These are phyloP conservation scores for Ophioceras dolichostomum DNA, from an alignment of 2,329 filamentous ascomycete genomes.

Conservation along the genomic window DNA sequence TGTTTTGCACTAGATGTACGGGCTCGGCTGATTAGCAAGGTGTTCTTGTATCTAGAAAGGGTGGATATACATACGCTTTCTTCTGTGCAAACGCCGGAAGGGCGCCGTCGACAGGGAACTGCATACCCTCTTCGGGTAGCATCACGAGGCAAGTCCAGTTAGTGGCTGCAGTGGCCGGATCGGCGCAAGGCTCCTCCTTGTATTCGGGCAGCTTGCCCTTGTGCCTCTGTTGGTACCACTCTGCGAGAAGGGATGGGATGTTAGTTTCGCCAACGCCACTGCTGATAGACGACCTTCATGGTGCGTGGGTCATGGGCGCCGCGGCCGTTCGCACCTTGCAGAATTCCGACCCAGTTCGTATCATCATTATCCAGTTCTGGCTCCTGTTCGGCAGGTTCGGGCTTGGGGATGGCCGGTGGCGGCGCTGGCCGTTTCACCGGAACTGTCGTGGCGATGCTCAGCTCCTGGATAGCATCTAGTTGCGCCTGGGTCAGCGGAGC, in stretches of 20 bases:
- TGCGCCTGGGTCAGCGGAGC: constrained; percentile 25
- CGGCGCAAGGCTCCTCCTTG: constrained; percentile 7
- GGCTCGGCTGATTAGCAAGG: no score
- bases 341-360: constrained; percentile 25
- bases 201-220: constrained; percentile 10
- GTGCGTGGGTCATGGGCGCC: background rate
- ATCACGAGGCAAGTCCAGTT: constrained; percentile 14
- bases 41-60: no score
- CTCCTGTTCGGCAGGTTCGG: no score
- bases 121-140: constrained; percentile 12
- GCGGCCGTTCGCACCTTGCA: constrained; percentile 18
- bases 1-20: no score
- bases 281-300: no score
- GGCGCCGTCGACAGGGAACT: constrained; percentile 12
- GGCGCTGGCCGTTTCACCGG: no score
- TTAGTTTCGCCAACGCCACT: no score
- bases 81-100: constrained; percentile 29
- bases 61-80: constrained; percentile 27
- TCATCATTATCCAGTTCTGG: no score
- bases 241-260: no score
- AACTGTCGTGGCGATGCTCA: constrained; percentile 16
- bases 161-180: background rate
- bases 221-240: no score
- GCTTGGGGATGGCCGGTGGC: constrained; percentile 10
- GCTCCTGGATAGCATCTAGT: constrained; percentile 23